Base-by-base conservation (phyloP, 2,329 filamentous ascomycete genomes). In the Trichoderma atroviride region DNA sequence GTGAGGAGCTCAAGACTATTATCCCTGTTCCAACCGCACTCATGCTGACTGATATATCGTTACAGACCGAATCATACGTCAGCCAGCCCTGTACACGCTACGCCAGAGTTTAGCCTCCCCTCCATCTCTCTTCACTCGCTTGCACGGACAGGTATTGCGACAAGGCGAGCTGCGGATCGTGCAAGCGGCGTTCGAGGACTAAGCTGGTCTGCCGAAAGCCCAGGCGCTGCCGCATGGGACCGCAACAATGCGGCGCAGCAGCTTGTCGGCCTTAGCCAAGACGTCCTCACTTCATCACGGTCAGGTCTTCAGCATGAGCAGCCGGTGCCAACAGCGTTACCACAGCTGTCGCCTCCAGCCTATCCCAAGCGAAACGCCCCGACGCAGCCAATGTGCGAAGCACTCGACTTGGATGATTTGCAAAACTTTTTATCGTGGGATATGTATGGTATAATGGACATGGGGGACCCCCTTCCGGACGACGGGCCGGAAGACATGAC, bases 391-490 rank as follows among this genome's bases (percentile, higher is more conserved):
- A 79, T 80, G 78, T 76, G 77, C 27, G 75, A 80, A 33, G 77
- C 76, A 31, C 75, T 81, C 4, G 80, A 81, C 63, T 72, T 81
- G 13, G 79, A 79, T 33, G 80, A 81, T 68, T 68, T 81, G 68
- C 79, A 81, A 63, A 80, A 77, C 68, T 81, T 80, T 52, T 63
- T 81, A 62, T 78, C 78, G 5, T 81, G 80, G 80, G 80, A 81
- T 65, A 78, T 81, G 77, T 79, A 80, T 60, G 79, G 79, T 24
- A 79, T 81, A 43, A 80, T 81, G 77, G 80, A 81, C 69, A 79
- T 81, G 76, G 79, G 78, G 37, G 79, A 79, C 10, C 74, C 77
- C 1, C 74, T 79, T 9, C 74, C 78, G 47, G 79, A 78, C 63
- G 78, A 79, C 2, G 79, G 76, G 7, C 76, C 76, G 62, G 79